phyloP scores from a whole-genome alignment of 1,139 yeast genomes.

The Diutina ranongensis region DNA sequence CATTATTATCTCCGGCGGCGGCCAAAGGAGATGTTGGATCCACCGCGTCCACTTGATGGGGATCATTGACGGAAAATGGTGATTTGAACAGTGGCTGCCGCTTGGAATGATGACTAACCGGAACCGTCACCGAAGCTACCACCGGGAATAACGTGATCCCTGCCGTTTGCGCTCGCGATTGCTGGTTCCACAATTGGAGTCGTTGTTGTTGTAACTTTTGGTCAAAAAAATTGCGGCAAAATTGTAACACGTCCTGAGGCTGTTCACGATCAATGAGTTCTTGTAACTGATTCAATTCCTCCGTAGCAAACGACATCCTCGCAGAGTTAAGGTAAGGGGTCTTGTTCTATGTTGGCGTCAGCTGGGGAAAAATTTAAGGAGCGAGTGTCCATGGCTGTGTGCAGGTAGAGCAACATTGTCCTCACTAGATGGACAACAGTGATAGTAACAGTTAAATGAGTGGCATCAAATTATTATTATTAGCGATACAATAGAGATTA shows the following conservation, averaged over 20 bases:
- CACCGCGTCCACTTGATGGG: constrained; percentile 32
- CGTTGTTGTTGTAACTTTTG: constrained; percentile 52
- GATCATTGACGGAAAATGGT: constrained; percentile 55
- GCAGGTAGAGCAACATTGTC: neutral
- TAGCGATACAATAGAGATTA: too few relatives aligned
- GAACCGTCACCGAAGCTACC: constrained; percentile 16
- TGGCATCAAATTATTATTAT: too few relatives aligned
- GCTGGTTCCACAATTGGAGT: constrained; percentile 40
- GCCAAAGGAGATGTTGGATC: constrained; percentile 10
- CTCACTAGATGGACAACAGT: too few relatives aligned
- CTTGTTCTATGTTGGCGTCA: neutral
- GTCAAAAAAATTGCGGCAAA: constrained; percentile 64
- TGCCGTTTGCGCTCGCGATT: constrained; percentile 37
- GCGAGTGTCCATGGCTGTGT: neutral
- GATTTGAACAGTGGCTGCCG: constrained; percentile 47
- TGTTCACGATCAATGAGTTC: constrained; percentile 48
- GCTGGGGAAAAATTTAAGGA: constrained; percentile 5
- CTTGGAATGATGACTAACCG: constrained; percentile 12
- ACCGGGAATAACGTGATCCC: constrained; percentile 43
- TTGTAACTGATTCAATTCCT: constrained; percentile 54
- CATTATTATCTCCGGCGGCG: constrained; percentile 4
- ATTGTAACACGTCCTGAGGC: constrained; percentile 62
- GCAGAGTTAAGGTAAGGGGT: neutral
- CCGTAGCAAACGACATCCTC: constrained; percentile 7
- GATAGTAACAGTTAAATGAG: too few relatives aligned